Base-by-base conservation (phyloP, 768 basidiomycete genomes). In the Mycena epipterygia region DNA sequence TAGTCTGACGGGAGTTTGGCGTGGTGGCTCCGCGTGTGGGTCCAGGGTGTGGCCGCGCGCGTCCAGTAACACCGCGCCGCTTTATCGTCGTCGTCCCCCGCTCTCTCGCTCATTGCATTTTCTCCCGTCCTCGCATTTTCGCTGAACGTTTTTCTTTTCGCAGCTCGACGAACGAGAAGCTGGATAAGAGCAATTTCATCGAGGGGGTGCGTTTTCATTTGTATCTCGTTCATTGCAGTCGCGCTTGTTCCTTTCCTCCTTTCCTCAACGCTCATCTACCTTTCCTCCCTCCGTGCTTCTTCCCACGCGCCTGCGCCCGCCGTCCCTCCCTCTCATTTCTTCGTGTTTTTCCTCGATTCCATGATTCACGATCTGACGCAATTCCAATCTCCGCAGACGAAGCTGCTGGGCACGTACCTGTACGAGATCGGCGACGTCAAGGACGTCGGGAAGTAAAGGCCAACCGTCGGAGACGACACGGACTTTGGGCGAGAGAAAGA, bases 141-240 rank as follows among this genome's bases (percentile, higher is more conserved):
- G 0, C 35, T 3, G n/a, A n/a, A 35, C 3, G 0, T 39, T 32
- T 7, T 48, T 23, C 23, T 33, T 33, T 16, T 42, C 64, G 3
- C 71, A 95, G 94, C 81, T 95, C 94, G 59, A 96, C 94, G 14
- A 97, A 97, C 79, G 97, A 98, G 87, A 99, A 99, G 81, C 85
- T 99, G 59, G 96, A 99, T 81, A 84, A 84, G 60, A 90, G 89
- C 55, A 99, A 99, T 85, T 98, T 92, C 81, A 92, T 98, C 69
- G 84, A 94, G 80, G 93, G 92, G 76, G 95, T 93, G 90, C 78
- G 21, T 52, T 23, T 23, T 23, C 1, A n/a, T 35, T 23, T 12
- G 13, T 42, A 17, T 30, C 29, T 17, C n/a, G 2, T 30, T 32
- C 42, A 32, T 44, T 17, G 13, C 9, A 5, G 21, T 44, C 42